Conservation (phyloP, 2,329 filamentous ascomycete genomes). For the Mollisia scopiformis region DNA sequence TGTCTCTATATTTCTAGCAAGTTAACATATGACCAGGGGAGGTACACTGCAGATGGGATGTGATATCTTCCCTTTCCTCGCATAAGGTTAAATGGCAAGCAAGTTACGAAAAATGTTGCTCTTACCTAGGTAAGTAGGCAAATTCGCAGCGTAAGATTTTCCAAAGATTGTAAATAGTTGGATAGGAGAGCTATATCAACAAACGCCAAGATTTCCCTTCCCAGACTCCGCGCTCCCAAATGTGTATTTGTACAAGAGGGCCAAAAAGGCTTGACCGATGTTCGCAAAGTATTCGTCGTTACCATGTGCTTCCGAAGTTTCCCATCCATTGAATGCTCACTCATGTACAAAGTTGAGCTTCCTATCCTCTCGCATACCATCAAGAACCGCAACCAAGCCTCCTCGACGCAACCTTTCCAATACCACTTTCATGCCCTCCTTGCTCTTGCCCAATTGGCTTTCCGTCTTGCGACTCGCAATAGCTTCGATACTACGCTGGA, state of each 20-base stretch:
- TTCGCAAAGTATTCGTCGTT: background rate
- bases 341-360: slow-evolving; percentile 28
- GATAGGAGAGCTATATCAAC: slow-evolving; percentile 24
- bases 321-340: slow-evolving; percentile 16
- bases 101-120: background rate
- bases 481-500: slow-evolving; percentile 79
- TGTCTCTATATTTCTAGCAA: too few species aligned
- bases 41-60: too few species aligned
- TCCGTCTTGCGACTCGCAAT: slow-evolving; percentile 78
- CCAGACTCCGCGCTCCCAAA: slow-evolving; percentile 34
- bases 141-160: background rate
- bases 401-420: slow-evolving; percentile 70
- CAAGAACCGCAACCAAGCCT: slow-evolving; percentile 69
- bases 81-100: background rate
- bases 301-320: background rate
- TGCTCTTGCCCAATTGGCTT: slow-evolving; percentile 77
- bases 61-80: too few species aligned
- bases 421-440: slow-evolving; percentile 82
- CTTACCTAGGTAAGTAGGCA: background rate
- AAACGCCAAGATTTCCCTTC: slow-evolving; percentile 20
- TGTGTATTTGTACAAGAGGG: slow-evolving; percentile 28
- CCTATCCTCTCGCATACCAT: slow-evolving; percentile 68
- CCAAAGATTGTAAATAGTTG: slow-evolving; percentile 8
- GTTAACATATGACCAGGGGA: too few species aligned
- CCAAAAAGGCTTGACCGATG: background rate